Conservation (phyloP, 1,139 yeast species). For the Groenewaldozyma sp. region DNA sequence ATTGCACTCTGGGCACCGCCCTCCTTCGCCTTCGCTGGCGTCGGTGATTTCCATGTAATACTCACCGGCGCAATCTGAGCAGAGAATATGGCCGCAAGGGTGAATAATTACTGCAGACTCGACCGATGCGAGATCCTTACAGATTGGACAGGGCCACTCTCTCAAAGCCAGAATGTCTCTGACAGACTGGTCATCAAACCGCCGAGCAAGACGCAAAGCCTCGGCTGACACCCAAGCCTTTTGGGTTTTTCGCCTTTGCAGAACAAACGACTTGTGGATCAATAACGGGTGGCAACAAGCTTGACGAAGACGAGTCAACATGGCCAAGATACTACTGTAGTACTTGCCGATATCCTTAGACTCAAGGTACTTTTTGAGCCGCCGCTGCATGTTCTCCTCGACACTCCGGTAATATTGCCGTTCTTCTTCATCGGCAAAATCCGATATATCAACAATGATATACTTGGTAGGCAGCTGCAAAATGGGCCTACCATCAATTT, state of each 20-base stretch:
- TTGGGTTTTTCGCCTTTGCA: constrained; percentile 25
- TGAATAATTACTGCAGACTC: constrained; percentile 30
- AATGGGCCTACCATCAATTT: constrained; percentile 69
- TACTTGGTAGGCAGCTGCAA: constrained; percentile 62
- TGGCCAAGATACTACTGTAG: constrained; percentile 56
- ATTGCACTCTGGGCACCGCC: constrained; percentile 11
- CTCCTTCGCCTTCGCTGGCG: constrained; percentile 12
- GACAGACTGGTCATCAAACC: constrained; percentile 15
- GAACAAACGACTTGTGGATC: constrained; percentile 51
- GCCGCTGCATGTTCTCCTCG: constrained; percentile 48
- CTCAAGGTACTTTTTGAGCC: constrained; percentile 46
- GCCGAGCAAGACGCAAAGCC: constrained; percentile 15
- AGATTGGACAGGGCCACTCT: constrained; percentile 52
- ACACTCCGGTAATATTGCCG: constrained; percentile 47
- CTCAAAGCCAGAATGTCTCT: constrained; percentile 10
- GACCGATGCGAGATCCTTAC: constrained; percentile 50
- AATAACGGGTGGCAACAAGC: constrained; percentile 81
- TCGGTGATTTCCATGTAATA: constrained; percentile 12
- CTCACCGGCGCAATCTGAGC: constrained; percentile 24
- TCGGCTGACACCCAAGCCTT: constrained; percentile 13
- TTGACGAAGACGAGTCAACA: constrained; percentile 75
- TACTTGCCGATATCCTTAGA: constrained; percentile 26
- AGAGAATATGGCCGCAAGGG: constrained; percentile 29
- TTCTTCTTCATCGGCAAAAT: constrained; percentile 44
- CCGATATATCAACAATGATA: constrained; percentile 39